Percentiles rank a stretch among this genome's conserved stretches.
These are phyloP conservation scores for Retiboletus flavoniger DNA, from an alignment of 1,284 basidiomycete species.

Conservation along the genomic window DNA sequence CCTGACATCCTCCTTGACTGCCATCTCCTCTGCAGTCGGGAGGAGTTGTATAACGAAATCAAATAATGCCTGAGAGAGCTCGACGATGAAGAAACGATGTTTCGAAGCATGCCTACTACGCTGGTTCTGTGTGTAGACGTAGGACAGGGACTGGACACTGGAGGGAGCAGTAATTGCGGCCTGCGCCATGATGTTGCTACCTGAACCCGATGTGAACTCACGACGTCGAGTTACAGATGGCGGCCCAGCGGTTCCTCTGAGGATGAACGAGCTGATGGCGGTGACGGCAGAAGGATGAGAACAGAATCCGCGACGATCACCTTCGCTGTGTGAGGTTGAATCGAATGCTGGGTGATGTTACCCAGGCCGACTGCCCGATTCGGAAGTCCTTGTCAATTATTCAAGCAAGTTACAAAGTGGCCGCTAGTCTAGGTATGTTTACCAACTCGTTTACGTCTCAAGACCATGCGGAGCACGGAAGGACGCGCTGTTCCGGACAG, in stretches of 20 bases:
- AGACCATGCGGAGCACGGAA: not conserved
- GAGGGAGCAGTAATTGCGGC: conserved; percentile 23
- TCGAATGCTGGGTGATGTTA: conserved; percentile 12
- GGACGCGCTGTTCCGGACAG: not conserved
- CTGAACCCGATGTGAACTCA: not conserved
- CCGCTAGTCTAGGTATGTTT: not conserved
- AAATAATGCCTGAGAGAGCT: conserved; percentile 70
- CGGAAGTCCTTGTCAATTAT: conserved; percentile 24
- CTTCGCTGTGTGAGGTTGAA: conserved; percentile 21
- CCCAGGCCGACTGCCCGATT: conserved; percentile 26
- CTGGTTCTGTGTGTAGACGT: conserved; percentile 30
- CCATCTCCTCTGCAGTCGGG: conserved; percentile 85
- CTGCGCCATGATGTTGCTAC: conserved; percentile 27
- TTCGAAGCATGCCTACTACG: conserved; percentile 42
- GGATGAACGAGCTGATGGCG: conserved; percentile 4
- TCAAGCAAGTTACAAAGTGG: not conserved
- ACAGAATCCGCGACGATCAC: conserved; percentile 33
- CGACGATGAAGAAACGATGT: conserved; percentile 60
- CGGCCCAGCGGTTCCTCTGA: conserved; percentile 2
- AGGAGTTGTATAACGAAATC: conserved; percentile 89
- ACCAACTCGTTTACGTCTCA: conserved; percentile 5
- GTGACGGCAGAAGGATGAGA: conserved; percentile 16
- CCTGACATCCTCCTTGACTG: conserved; percentile 94
- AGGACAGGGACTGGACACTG: conserved; percentile 27
- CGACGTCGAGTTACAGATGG: conserved; percentile 13